Conservation (phyloP, 1,139 yeast genomes). For the Candida sanyaensis region DNA sequence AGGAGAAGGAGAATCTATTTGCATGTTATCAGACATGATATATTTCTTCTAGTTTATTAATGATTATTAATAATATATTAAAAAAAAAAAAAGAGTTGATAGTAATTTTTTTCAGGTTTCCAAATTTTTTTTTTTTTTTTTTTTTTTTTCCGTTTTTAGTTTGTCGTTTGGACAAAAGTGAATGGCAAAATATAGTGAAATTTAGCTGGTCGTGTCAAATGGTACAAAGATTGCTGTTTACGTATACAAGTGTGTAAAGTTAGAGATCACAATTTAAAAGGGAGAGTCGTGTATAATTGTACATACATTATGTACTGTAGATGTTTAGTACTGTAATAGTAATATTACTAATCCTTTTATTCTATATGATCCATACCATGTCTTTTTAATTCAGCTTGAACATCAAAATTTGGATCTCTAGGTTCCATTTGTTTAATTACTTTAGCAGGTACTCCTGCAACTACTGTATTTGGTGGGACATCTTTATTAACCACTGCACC, state of each 20-base stretch:
- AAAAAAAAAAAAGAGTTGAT: not conserved
- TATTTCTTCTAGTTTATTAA: too few relatives aligned
- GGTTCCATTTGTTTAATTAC: slow-evolving; percentile 37
- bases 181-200: too few relatives aligned
- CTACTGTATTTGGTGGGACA: slow-evolving; percentile 54
- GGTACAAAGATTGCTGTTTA: too few relatives aligned
- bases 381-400: slow-evolving; percentile 11
- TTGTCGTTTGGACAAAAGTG: not conserved
- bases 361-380: slow-evolving; percentile 12
- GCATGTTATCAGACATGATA: slow-evolving; percentile 39
- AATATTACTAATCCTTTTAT: not conserved
- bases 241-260: too few relatives aligned
- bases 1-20: slow-evolving; percentile 55
- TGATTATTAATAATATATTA: not conserved
- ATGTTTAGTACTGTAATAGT: too few relatives aligned
- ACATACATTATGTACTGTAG: too few relatives aligned
- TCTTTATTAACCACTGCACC: slow-evolving; percentile 62
- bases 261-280: too few relatives aligned
- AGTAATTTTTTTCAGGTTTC: not conserved
- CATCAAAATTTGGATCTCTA: slow-evolving; percentile 14
- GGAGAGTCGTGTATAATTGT: too few relatives aligned
- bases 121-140: not conserved
- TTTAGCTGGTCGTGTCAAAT: too few relatives aligned
- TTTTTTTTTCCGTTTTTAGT: too few relatives aligned
- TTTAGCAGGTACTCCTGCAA: slow-evolving; percentile 62